Conservation (phyloP, 1,284 basidiomycete species). For the Boletus holoroseus region DNA sequence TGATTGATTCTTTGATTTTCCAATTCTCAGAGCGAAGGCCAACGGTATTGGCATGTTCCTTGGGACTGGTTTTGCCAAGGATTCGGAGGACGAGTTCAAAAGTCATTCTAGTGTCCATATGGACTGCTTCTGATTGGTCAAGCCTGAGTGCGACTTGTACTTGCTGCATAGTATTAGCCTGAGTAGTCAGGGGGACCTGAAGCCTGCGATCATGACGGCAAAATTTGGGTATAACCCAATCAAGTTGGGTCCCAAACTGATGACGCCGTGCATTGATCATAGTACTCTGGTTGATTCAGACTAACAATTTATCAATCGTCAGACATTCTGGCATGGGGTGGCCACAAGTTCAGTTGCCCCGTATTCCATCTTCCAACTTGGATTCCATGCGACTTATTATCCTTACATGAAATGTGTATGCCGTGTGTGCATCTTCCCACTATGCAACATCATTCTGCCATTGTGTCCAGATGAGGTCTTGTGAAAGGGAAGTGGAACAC, state of each 20-base stretch:
- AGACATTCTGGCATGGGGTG: constrained; percentile 97
- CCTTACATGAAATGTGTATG: constrained; percentile 99
- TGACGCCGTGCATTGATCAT: constrained; percentile 80
- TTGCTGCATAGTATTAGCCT: constrained; percentile 60
- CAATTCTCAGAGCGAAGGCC: constrained; percentile 85
- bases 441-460: constrained; percentile 75
- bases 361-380: constrained; percentile 82
- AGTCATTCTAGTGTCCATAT: constrained; percentile 92
- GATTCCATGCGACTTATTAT: constrained; percentile 99
- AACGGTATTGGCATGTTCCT: constrained; percentile 97
- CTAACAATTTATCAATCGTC: constrained; percentile 4
- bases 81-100: constrained; percentile 95
- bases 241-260: constrained; percentile 96
- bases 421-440: constrained; percentile 72
- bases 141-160: constrained; percentile 86
- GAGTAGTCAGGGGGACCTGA: constrained; percentile 85
- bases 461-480: constrained; percentile 95
- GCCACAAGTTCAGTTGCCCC: constrained; percentile 91
- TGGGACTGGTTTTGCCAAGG: constrained; percentile 90
- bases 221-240: constrained; percentile 98
- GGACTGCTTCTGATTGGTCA: constrained; percentile 99
- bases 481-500: constrained; percentile 91
- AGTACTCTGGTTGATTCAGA: neutral
- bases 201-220: constrained; percentile 94
- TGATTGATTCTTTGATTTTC: constrained; percentile 99